phyloP scores from a whole-genome alignment of 257 asterid species.

The Hygrophila difformis region DNA sequence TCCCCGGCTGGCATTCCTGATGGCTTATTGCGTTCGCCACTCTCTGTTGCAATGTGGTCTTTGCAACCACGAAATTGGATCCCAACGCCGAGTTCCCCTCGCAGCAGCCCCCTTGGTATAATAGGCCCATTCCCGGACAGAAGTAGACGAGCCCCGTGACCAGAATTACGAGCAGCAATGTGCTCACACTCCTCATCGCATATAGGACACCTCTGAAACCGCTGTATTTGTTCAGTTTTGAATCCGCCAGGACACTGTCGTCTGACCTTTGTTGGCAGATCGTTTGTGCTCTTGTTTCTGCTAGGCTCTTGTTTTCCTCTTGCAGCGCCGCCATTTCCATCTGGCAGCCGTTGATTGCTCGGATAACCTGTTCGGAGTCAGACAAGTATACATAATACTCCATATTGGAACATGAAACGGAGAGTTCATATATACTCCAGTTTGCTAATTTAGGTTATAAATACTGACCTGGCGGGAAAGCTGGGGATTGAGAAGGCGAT shows the following conservation, averaged over 20 bases:
- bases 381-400: not conserved
- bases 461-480: conserved; percentile 67
- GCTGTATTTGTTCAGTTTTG: conserved; percentile 45
- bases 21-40: conserved; percentile 27
- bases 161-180: conserved; percentile 40
- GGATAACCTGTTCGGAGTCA: conserved; percentile 38
- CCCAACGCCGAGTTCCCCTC: conserved; percentile 30
- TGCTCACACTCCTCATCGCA: conserved; percentile 50
- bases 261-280: conserved; percentile 35
- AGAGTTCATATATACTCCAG: no score
- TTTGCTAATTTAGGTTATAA: no score
- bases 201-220: conserved; percentile 53
- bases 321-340: conserved; percentile 39
- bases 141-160: conserved; percentile 44
- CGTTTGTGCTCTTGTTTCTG: conserved; percentile 37
- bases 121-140: conserved; percentile 41
- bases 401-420: not conserved
- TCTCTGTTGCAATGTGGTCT: conserved; percentile 43
- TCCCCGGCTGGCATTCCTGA: conserved; percentile 33
- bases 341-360: conserved; percentile 43
- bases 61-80: conserved; percentile 38
- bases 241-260: conserved; percentile 30
- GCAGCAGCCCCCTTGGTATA: conserved; percentile 23
- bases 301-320: conserved; percentile 40
- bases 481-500: conserved; percentile 32